Conservation (phyloP, 805 yeast species). For the Starmerella tilneyi region DNA sequence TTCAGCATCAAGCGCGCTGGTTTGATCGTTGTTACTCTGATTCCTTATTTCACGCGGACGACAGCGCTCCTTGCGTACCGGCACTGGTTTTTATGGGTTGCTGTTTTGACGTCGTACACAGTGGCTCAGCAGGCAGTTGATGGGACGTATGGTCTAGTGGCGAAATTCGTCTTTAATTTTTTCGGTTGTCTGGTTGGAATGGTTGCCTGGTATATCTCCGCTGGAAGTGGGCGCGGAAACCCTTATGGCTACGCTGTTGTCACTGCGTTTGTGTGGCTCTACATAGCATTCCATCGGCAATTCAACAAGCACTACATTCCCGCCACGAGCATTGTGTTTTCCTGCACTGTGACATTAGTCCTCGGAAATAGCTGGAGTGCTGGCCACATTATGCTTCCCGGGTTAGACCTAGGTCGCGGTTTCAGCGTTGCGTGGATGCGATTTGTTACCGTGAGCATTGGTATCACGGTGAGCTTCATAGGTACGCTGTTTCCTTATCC, state of each 20-base stretch:
- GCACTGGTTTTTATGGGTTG: slow-evolving; percentile 29
- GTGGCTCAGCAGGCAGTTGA: slow-evolving; percentile 30
- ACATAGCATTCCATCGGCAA: slow-evolving; percentile 29
- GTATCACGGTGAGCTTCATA: slow-evolving; percentile 28
- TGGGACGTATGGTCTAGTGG: slow-evolving; percentile 27
- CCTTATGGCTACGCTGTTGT: slow-evolving; percentile 30
- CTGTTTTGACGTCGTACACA: slow-evolving; percentile 29
- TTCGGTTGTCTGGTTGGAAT: slow-evolving; percentile 29
- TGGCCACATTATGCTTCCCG: slow-evolving; percentile 19
- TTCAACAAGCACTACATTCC: slow-evolving; percentile 28
- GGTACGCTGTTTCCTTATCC: slow-evolving; percentile 30
- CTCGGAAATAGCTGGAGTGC: slow-evolving; percentile 31
- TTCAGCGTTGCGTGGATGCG: slow-evolving; percentile 32
- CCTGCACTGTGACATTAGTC: slow-evolving; percentile 28
- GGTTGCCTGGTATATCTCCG: slow-evolving; percentile 32
- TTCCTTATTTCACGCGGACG: slow-evolving; percentile 26
- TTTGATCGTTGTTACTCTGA: slow-evolving; percentile 21
- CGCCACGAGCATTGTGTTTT: slow-evolving; percentile 28
- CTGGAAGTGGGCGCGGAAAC: slow-evolving; percentile 31
- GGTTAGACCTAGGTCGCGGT: slow-evolving; percentile 26
- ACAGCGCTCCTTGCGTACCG: slow-evolving; percentile 23
- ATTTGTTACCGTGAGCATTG: slow-evolving; percentile 29
- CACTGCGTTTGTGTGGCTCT: slow-evolving; percentile 25
- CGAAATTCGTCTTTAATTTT: slow-evolving; percentile 27
- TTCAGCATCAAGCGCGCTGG: slow-evolving; percentile 27